These are phyloP conservation scores for Coleophoma eucalyptorum DNA, from an alignment of 2,329 filamentous ascomycete genomes.

Conservation along the genomic window DNA sequence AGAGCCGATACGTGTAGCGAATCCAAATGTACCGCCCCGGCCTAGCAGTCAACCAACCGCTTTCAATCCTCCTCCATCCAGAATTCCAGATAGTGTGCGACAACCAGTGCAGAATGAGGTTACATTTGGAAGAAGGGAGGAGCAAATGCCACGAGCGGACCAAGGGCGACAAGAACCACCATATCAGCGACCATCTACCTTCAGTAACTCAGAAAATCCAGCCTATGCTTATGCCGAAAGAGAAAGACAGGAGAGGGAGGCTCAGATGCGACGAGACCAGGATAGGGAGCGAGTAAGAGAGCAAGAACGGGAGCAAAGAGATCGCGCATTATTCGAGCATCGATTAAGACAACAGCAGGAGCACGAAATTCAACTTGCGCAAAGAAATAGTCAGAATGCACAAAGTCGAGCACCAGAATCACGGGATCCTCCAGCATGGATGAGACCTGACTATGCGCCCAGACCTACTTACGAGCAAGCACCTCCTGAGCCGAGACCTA, in stretches of 20 bases:
- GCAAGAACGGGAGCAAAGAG: constrained; percentile 18
- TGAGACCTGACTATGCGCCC: constrained; percentile 20
- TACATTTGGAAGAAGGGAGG: constrained; percentile 17
- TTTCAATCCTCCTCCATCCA: constrained; percentile 33
- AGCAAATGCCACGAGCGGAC: constrained; percentile 10
- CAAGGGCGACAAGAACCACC: constrained; percentile 34
- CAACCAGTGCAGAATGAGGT: constrained; percentile 10
- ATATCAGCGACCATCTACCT: constrained; percentile 18
- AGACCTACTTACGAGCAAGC: constrained; percentile 9
- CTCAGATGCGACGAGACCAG: constrained; percentile 8
- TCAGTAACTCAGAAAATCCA: constrained; percentile 25
- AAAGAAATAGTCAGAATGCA: constrained; percentile 12
- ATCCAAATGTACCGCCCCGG: constrained; percentile 25
- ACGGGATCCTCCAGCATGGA: constrained; percentile 23
- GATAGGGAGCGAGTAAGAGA: constrained; percentile 32
- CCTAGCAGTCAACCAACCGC: constrained; percentile 27
- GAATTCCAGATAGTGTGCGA: constrained; percentile 36
- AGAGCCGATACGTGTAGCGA: constrained; percentile 27
- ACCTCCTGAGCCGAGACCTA: constrained; percentile 7
- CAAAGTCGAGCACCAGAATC: constrained; percentile 20
- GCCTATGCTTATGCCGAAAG: constrained; percentile 51
- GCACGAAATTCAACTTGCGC: constrained; percentile 20
- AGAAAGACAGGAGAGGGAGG: constrained; percentile 26
- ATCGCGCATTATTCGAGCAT: constrained; percentile 20
- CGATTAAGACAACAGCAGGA: constrained; percentile 11